Percentiles rank a stretch among this genome's conserved stretches.
phyloP scores from a whole-genome alignment of 768 basidiomycete species.

The Naganishia friedmannii region DNA sequence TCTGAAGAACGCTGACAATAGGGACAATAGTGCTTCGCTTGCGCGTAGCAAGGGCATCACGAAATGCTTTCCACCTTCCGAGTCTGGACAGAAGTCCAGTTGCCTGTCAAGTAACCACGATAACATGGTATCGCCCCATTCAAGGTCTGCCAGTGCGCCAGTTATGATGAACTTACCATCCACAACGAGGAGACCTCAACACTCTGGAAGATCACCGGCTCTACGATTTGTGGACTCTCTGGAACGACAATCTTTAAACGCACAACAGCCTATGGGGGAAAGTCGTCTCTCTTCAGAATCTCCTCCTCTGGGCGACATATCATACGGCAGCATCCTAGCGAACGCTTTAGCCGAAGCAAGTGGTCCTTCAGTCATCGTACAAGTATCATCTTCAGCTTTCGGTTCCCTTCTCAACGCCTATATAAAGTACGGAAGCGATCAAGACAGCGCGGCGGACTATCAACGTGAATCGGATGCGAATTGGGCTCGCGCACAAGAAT shows the following conservation, averaged over 20 bases:
- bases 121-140: background rate
- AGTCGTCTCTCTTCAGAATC: background rate
- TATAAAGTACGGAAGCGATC: background rate
- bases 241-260: background rate
- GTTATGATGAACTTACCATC: background rate
- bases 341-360: background rate
- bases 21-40: background rate
- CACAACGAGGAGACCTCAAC: background rate
- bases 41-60: background rate
- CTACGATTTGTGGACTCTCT: background rate
- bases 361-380: background rate
- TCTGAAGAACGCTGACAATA: background rate
- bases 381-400: background rate
- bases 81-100: background rate
- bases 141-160: background rate
- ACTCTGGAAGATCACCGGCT: background rate
- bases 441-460: background rate
- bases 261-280: background rate
- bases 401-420: background rate
- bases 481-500: background rate
- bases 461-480: background rate
- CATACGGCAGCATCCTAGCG: slow-evolving; percentile 9
- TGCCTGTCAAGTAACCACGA: background rate
- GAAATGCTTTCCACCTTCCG: background rate
- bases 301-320: slow-evolving; percentile 3